Base-by-base conservation (phyloP, 345 rosid species). In the Viola odorata region DNA sequence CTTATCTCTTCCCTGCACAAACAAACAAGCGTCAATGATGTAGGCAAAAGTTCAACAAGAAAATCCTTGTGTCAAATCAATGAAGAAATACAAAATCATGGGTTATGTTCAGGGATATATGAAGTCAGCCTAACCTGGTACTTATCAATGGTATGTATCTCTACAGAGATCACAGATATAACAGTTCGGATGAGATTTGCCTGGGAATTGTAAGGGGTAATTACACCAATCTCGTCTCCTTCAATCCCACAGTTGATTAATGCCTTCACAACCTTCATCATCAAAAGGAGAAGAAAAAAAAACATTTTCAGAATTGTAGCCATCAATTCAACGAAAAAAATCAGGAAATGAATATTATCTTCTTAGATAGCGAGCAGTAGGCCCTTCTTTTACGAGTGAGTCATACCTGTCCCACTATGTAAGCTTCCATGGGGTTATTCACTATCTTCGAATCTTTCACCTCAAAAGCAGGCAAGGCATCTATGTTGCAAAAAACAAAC, bases 201-300 rank as follows among this genome's bases (percentile, higher is more conserved):
- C 77, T 92, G 97, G 17, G 98, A 79, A 72, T 92, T 92, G 74
- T 92, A 92, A 37, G 98, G 98, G 61, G 97, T 87, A 60, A 92
- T 92, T 70, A 89, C 82, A 60, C 98, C 97, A 50, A 92, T 86
- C 62, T 89, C 90, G 60, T 85, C 81, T 51, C 77, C 77, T 74
- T 78, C 77, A 60, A 87, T 80, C 63, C 96, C 97, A 61, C 75
- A 76, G 45, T 69, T 73, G 12, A 84, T 63, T 52, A 89, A 75
- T 75, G 74, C 84, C 65, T 82, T 80, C 7, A 82, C 70, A 64
- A 89, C 72, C 98, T 92, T 23, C 32, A 23, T 23, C 65, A 15
- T 70, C 51, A 23, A 48, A 14, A 68, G 50, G 36, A 0, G 42
- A 16, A 62, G n/a, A n/a, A 52, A 37, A 12, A 62, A 23, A 23